Percentiles rank a stretch among this genome's conserved stretches.
Evolutionary conservation across 805 yeast genomes (phyloP).

Genomic region (Zygosaccharomyces gambellarensis): DNA sequence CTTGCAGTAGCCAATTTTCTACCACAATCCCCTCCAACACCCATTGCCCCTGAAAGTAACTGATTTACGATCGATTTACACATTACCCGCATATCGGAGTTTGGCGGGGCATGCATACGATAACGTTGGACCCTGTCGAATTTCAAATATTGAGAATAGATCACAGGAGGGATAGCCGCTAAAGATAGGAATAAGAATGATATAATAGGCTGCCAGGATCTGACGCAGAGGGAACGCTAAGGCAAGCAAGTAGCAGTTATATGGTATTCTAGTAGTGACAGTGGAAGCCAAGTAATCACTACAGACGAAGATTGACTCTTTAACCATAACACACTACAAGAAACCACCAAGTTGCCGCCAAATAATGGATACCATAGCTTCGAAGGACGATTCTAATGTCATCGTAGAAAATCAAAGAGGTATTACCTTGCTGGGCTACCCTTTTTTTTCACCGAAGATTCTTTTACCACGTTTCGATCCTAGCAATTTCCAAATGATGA

Average conservation of each 20-base stretch:
- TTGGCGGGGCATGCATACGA: neutral
- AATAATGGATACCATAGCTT: neutral
- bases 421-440: slow-evolving; percentile 46
- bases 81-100: neutral
- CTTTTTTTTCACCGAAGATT: slow-evolving; percentile 43
- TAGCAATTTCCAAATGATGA: slow-evolving; percentile 29
- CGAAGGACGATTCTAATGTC: slow-evolving; percentile 32
- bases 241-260: no score
- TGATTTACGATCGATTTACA: neutral
- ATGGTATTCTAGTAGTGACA: neutral
- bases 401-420: slow-evolving; percentile 56
- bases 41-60: no score
- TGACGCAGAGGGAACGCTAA: no score
- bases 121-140: no score
- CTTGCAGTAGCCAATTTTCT: no score
- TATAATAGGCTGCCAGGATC: no score
- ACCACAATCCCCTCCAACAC: no score
- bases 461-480: slow-evolving; percentile 49
- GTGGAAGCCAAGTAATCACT: neutral
- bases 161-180: no score
- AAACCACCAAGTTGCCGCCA: neutral
- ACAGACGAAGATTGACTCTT: neutral
- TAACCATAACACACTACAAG: neutral
- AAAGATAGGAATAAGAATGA: no score
- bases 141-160: no score